Conservation (phyloP, 805 yeast genomes). For the Nakazawaea populi region DNA sequence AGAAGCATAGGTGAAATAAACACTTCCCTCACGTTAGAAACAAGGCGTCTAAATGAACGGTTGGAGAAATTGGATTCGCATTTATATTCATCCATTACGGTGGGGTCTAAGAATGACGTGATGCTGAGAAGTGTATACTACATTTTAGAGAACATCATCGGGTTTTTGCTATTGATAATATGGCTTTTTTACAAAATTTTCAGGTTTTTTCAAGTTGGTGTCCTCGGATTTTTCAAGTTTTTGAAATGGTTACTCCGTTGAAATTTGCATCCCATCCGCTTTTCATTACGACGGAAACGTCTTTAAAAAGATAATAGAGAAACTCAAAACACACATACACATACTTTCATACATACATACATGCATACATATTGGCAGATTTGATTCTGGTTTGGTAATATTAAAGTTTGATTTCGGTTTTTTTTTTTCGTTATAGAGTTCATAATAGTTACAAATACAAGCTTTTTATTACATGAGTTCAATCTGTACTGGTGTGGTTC, state of each 20-base stretch:
- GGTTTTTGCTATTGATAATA: slow-evolving; percentile 41
- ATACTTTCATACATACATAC: background rate
- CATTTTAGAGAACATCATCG: slow-evolving; percentile 46
- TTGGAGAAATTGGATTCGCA: slow-evolving; percentile 33
- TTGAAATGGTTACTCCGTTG: slow-evolving; percentile 1
- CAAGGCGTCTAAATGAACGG: slow-evolving; percentile 47
- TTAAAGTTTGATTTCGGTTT: no score
- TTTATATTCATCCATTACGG: slow-evolving; percentile 14
- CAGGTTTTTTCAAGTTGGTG: background rate
- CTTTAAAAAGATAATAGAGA: no score
- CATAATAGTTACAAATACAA: no score
- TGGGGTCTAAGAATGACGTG: slow-evolving; percentile 25
- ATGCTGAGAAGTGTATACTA: slow-evolving; percentile 34
- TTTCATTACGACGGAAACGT: no score
- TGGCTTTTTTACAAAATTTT: slow-evolving; percentile 36
- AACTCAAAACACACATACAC: background rate
- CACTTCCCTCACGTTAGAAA: slow-evolving; percentile 60
- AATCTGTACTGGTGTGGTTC: no score
- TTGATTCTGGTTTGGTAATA: no score
- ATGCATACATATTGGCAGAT: background rate
- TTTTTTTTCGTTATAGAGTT: no score
- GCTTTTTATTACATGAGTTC: no score
- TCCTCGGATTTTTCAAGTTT: background rate
- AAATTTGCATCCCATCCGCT: no score
- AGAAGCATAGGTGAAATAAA: slow-evolving; percentile 68